A percentile compares a stretch with the other conserved stretches of the same genome.
phyloP scores from a whole-genome alignment of 106 monocot species.

The Hemerocallis citrina region DNA sequence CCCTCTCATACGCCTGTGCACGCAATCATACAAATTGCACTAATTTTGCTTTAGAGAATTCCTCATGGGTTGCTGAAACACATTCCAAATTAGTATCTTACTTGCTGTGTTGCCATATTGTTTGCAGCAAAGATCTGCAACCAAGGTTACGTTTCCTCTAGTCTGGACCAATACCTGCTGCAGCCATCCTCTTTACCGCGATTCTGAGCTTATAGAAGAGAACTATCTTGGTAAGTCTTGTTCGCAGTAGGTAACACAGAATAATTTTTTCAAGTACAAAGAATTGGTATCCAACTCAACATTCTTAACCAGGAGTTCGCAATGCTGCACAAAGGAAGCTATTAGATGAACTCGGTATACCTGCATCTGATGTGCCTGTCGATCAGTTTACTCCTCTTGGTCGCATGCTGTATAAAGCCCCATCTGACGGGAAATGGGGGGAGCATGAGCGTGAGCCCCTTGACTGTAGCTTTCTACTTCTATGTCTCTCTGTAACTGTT shows the following conservation, averaged over 20 bases:
- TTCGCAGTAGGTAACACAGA: not conserved
- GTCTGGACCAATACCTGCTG: slow-evolving; percentile 75
- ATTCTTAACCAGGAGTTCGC: slow-evolving; percentile 43
- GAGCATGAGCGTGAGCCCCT: slow-evolving; percentile 77
- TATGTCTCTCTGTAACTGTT: not conserved
- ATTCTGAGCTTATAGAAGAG: slow-evolving; percentile 51
- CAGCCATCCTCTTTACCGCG: slow-evolving; percentile 62
- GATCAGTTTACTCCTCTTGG: slow-evolving; percentile 84
- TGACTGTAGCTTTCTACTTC: not conserved
- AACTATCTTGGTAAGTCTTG: slow-evolving; percentile 34
- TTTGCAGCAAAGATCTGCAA: slow-evolving; percentile 65
- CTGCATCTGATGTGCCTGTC: slow-evolving; percentile 61
- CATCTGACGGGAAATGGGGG: slow-evolving; percentile 99
- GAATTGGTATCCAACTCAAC: not conserved
- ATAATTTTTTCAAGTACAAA: not conserved
- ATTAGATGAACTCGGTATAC: slow-evolving; percentile 83
- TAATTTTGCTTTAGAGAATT: too few relatives aligned
- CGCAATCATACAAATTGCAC: too few relatives aligned
- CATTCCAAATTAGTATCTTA: too few relatives aligned
- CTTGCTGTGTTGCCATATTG: too few relatives aligned
- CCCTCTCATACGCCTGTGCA: too few relatives aligned
- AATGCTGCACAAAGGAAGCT: slow-evolving; percentile 95
- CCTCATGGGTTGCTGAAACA: too few relatives aligned
- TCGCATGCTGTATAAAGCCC: slow-evolving; percentile 89
- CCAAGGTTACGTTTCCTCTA: slow-evolving; percentile 64